These are phyloP conservation scores for Paracorniculantispora psalliotae DNA, from an alignment of 2,329 filamentous ascomycete genomes.

Conservation along the genomic window DNA sequence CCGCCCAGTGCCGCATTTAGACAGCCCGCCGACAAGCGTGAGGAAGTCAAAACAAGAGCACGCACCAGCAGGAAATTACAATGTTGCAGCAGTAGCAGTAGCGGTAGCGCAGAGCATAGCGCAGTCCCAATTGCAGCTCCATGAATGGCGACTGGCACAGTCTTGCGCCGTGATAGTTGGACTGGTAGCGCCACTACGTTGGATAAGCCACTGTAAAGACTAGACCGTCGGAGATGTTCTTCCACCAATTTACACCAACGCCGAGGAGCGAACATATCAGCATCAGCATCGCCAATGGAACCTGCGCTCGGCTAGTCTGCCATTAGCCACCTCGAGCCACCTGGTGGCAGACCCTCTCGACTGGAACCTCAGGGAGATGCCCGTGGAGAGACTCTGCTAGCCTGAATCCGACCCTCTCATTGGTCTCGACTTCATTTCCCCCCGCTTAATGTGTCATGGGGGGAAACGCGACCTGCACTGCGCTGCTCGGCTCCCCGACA, in stretches of 20 bases:
- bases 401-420: constrained; percentile 23
- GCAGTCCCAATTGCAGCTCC: not conserved
- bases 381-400: constrained; percentile 5
- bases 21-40: not conserved
- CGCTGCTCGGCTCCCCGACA: not conserved
- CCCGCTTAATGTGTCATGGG: constrained; percentile 37
- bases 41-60: not conserved
- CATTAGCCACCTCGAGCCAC: too few relatives aligned
- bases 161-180: too few relatives aligned
- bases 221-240: too few relatives aligned
- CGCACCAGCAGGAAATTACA: not conserved
- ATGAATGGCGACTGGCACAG: not conserved
- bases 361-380: not conserved
- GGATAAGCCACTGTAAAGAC: too few relatives aligned
- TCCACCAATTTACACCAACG: too few relatives aligned
- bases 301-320: too few relatives aligned
- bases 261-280: too few relatives aligned
- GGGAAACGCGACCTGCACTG: constrained; percentile 22
- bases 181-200: too few relatives aligned
- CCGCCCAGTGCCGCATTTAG: not conserved
- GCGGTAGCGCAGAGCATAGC: not conserved
- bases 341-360: too few relatives aligned
- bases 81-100: not conserved
- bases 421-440: constrained; percentile 23
- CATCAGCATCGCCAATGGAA: too few relatives aligned